Base-by-base conservation (phyloP, 2,329 filamentous ascomycete genomes). In the Paecilomyces niveus region DNA sequence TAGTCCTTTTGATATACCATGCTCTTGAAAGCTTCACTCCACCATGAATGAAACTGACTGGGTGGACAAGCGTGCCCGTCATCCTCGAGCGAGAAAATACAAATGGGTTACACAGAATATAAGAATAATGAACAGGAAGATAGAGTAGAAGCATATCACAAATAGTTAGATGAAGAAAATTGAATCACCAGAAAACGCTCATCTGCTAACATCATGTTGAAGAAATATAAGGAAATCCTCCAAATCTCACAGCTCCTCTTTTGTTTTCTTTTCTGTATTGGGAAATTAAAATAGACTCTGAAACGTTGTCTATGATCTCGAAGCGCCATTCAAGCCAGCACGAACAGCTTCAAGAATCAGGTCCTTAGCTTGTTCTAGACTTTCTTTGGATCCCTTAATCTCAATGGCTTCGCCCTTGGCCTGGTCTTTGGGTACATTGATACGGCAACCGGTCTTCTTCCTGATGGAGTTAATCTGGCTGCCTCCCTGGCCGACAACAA, bases 381-480 rank as follows among this genome's bases (percentile, higher is more conserved):
- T 91, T 15, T 91, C 89, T 69, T 84, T 84, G 57, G 82, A 84
- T 45, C 94, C 94, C 35, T 88, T 81, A 67, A 99, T 89, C 78
- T 96, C 91, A 71, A 99, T 97, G 3, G 93, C 90, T 74, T 97
- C 92, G 22, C 81, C 83, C 65, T 79, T 77, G 39, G 80, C 80
- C 74, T 95, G 89, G 68, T 90, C 88, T 64, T 90, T 87, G 22
- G 94, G 94, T 49, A 99, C 93, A 64, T 92, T 92, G 72, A 99
- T 95, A 77, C 89, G 92, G 76, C 92, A 97, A 57, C 89, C 90
- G 55, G 92, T 97, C 80, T 94, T 86, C 78, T 90, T 91, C 66
- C 94, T 87, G 72, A 99, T 97, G 50, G 85, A 80, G 76, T 97
- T 97, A 73, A 99, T 95, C 75, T 93, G 93, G 74, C 85, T 89